Base-by-base conservation (phyloP, 2,329 filamentous ascomycete species). In the Diatrype stigma region DNA sequence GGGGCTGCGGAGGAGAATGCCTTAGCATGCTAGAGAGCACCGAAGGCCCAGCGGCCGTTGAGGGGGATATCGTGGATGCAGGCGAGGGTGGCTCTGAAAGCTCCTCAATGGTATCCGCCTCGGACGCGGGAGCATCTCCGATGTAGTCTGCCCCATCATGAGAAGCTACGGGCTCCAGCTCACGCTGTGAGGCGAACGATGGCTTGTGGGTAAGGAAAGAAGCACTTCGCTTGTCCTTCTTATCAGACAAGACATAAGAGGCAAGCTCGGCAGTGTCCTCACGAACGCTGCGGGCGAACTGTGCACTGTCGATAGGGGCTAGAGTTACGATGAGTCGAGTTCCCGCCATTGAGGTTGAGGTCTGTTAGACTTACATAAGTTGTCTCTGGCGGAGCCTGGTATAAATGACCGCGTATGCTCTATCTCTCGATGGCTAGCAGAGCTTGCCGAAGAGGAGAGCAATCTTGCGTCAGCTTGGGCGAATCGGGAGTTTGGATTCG, bases 241-340 rank as follows among this genome's bases (percentile, higher is more conserved):
- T 78, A 60, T 88, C 83, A 37, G 86, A 86, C 26, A 96, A 79
- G 46, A 90, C 85, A 66, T 92, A 90, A 17, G 83, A 90, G 42
- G 91, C 91, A 51, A 96, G 77, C 70, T 96, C 90, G 47, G 90
- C 89, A 2, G 91, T 95, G 65, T 94, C 87, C 70, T 94, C 86
- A 56, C 91, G 86, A 38, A 96, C 87, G 57, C 85, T 88, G 52
- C 85, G 83, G 32, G 89, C 87, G 68, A 89, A 89, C 60, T 89
- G 82, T 17, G 83, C 80, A 60, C 82, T 87, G 64, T 93, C 88
- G 70, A 81, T 65, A 17, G 78, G 77, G 37, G 72, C 77, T 81
- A 56, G 40, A 47, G 4, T 19, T 26, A 8, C 38, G 38, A 54
- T 57, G 55, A 62, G 60, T 52, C 28, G 35, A 38, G 47, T 37